Evolutionary conservation across 306 rosid species (phyloP).

Genomic region (Medicago truncatula): DNA sequence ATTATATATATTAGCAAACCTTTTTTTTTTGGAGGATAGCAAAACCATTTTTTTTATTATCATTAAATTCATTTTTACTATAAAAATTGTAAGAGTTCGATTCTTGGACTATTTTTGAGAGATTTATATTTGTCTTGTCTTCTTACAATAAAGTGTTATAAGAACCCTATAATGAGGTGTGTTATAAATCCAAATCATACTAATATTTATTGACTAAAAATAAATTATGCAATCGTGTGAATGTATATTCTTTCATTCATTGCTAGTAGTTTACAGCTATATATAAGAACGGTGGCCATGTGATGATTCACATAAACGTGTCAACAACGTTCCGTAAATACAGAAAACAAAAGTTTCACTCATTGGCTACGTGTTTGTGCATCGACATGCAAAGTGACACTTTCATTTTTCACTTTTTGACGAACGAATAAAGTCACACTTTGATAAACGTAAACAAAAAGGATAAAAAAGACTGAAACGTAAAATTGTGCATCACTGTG

Average conservation of each 20-base stretch:
- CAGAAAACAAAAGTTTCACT: not conserved
- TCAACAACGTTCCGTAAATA: constrained; percentile 26
- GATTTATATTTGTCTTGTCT: too few species aligned
- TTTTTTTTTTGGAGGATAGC: too few species aligned
- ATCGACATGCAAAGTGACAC: constrained; percentile 54
- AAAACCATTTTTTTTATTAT: too few species aligned
- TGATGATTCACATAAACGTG: constrained; percentile 38
- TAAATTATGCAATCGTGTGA: not conserved
- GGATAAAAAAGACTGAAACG: not conserved
- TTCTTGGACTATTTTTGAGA: too few species aligned
- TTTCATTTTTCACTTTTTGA: not conserved
- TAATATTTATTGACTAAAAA: not conserved
- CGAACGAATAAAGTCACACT: constrained; percentile 33
- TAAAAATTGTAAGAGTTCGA: too few species aligned
- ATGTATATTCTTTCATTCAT: not conserved
- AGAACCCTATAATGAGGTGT: too few species aligned
- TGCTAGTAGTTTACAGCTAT: constrained; percentile 10
- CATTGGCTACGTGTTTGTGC: constrained; percentile 45
- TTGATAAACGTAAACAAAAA: not conserved
- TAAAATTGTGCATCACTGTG: not conserved
- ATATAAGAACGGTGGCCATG: constrained; percentile 24
- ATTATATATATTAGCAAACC: too few species aligned
- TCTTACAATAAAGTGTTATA: too few species aligned
- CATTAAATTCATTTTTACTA: too few species aligned
- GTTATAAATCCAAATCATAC: too few species aligned